Conservation (phyloP, 1,284 basidiomycete species). For the Binderoboletus segoi region DNA sequence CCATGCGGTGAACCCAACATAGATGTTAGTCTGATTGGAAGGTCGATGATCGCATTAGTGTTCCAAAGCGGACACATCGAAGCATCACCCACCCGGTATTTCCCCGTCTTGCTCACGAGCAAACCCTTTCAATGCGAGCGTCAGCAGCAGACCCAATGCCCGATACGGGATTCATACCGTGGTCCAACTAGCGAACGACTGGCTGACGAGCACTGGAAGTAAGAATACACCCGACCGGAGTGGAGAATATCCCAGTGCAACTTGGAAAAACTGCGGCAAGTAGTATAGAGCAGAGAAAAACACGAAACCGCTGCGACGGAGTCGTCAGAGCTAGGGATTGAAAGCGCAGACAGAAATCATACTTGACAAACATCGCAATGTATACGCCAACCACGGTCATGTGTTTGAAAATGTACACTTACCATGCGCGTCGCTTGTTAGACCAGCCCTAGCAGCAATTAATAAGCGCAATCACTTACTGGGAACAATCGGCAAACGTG, state of each 20-base stretch:
- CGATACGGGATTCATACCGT: conserved; percentile 42
- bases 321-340: not conserved
- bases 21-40: conserved; percentile 52
- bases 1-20: conserved; percentile 73
- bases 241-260: conserved; percentile 57
- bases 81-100: conserved; percentile 51
- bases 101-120: conserved; percentile 65
- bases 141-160: not conserved
- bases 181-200: conserved; percentile 59
- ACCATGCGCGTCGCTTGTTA: not conserved
- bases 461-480: conserved; percentile 43
- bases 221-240: conserved; percentile 35
- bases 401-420: conserved; percentile 74
- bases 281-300: conserved; percentile 66
- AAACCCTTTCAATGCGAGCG: conserved; percentile 47
- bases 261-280: conserved; percentile 77
- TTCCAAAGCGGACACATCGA: not conserved
- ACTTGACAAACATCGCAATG: conserved; percentile 69
- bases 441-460: not conserved
- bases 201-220: conserved; percentile 49
- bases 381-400: conserved; percentile 69
- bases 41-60: not conserved
- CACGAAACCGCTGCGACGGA: conserved; percentile 49
- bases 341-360: conserved; percentile 12
- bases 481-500: conserved; percentile 68